A percentile compares a stretch with the other conserved stretches of the same genome.
phyloP scores from a whole-genome alignment of 345 rosid species.

The Orychophragmus violaceus region DNA sequence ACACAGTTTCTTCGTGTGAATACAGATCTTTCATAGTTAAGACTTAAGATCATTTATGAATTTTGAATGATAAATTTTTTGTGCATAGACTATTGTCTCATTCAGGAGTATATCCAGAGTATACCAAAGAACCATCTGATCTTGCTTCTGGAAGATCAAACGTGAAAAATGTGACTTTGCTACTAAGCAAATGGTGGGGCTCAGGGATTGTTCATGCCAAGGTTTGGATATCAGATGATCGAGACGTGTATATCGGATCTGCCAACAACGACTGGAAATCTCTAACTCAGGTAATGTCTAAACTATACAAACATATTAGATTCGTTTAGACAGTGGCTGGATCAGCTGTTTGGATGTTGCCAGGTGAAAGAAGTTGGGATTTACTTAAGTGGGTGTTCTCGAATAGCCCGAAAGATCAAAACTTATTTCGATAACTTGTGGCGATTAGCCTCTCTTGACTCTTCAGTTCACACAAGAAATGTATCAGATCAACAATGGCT shows the following conservation, averaged over 20 bases:
- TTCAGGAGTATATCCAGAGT: slow-evolving; percentile 71
- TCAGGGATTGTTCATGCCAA: slow-evolving; percentile 85
- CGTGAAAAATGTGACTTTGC: slow-evolving; percentile 53
- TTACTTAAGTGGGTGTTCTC: slow-evolving; percentile 63
- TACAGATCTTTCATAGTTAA: background rate
- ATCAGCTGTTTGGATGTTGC: background rate
- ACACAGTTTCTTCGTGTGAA: background rate
- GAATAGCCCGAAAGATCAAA: slow-evolving; percentile 49
- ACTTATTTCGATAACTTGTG: slow-evolving; percentile 60
- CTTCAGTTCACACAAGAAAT: slow-evolving; percentile 43
- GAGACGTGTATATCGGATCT: slow-evolving; percentile 76
- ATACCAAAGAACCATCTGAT: slow-evolving; percentile 53
- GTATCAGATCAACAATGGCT: slow-evolving; percentile 70
- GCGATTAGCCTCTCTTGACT: slow-evolving; percentile 55
- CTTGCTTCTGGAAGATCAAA: slow-evolving; percentile 72
- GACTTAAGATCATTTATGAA: background rate
- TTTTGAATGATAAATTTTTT: background rate
- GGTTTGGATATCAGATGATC: slow-evolving; percentile 76
- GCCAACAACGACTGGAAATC: slow-evolving; percentile 97
- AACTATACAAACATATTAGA: background rate
- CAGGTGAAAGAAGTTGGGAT: slow-evolving; percentile 86
- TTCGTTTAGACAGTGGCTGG: background rate
- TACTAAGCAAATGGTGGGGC: slow-evolving; percentile 74
- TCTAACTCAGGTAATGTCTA: slow-evolving; percentile 63
- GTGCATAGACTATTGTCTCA: slow-evolving; percentile 60